Conservation (phyloP, 164 flowering plant species). For the Macadamia tetraphylla region DNA sequence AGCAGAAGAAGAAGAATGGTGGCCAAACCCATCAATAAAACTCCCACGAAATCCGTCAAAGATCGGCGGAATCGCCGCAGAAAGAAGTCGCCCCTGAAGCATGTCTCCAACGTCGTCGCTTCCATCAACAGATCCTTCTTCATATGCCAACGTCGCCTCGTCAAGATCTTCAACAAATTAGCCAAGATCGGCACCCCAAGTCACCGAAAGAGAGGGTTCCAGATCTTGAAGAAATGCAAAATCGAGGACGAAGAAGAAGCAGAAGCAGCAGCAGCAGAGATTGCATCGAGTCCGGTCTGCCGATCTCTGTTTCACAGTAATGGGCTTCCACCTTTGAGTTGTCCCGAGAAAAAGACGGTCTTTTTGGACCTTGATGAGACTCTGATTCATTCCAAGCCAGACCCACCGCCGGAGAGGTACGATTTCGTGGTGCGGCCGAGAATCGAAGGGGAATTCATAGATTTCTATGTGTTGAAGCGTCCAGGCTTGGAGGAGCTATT, state of each 20-base stretch:
- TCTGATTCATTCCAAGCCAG: constrained; percentile 54
- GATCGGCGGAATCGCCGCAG: constrained; percentile 29
- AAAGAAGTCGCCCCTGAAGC: constrained; percentile 36
- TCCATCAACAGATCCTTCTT: constrained; percentile 56
- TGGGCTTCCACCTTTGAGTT: constrained; percentile 35
- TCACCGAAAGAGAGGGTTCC: constrained; percentile 33
- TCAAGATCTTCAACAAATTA: constrained; percentile 55
- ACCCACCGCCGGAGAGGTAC: constrained; percentile 50
- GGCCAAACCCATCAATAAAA: constrained; percentile 46
- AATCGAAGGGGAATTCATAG: constrained; percentile 47
- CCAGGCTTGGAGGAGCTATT: constrained; percentile 70
- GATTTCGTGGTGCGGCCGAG: constrained; percentile 71
- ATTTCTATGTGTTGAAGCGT: constrained; percentile 66
- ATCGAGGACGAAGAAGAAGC: constrained; percentile 10
- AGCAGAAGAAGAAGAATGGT: constrained; percentile 52
- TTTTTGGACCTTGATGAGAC: constrained; percentile 89
- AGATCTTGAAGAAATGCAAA: constrained; percentile 15
- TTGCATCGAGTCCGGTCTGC: background rate
- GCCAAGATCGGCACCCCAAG: constrained; percentile 39
- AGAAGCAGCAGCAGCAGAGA: background rate
- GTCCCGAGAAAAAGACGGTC: constrained; percentile 39
- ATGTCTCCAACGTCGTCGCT: constrained; percentile 32
- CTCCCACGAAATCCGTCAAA: constrained; percentile 50
- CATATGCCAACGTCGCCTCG: constrained; percentile 61
- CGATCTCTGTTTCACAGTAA: constrained; percentile 14